These are phyloP conservation scores for Clarkia xantiana DNA, from an alignment of 345 rosid genomes.

Conservation along the genomic window DNA sequence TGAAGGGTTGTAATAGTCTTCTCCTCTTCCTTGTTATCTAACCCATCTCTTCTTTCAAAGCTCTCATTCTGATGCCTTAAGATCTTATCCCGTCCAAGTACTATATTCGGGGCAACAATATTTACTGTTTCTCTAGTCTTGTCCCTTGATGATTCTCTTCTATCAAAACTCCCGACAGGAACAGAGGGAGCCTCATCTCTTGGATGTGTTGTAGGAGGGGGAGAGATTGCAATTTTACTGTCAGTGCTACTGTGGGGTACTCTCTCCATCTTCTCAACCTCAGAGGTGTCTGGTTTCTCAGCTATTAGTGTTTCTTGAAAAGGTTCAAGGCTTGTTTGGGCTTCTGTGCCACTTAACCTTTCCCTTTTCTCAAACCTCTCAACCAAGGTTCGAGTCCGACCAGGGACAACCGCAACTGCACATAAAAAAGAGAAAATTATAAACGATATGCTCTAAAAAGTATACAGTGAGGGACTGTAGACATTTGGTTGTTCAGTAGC, in stretches of 20 bases:
- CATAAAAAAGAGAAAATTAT: constrained; percentile 13
- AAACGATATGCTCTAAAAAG: constrained; percentile 12
- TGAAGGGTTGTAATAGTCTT: constrained; percentile 6
- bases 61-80: background rate
- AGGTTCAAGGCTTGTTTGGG: constrained; percentile 7
- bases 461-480: constrained; percentile 9
- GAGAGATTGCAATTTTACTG: background rate
- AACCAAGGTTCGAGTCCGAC: constrained; percentile 82
- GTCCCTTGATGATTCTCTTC: background rate
- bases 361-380: constrained; percentile 61
- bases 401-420: constrained; percentile 79
- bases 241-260: background rate
- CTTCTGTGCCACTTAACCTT: constrained; percentile 7
- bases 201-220: background rate
- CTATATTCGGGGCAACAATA: constrained; percentile 8
- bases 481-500: constrained; percentile 14
- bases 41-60: constrained; percentile 7
- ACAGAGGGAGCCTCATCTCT: constrained; percentile 4
- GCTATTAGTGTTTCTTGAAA: background rate
- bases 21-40: constrained; percentile 10
- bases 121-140: too few relatives aligned
- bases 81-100: constrained; percentile 2
- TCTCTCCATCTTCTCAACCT: background rate
- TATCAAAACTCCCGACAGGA: background rate
- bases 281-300: constrained; percentile 5